Evolutionary conservation across 140 eudicot species (phyloP).

Genomic region (Cichorium intybus): DNA sequence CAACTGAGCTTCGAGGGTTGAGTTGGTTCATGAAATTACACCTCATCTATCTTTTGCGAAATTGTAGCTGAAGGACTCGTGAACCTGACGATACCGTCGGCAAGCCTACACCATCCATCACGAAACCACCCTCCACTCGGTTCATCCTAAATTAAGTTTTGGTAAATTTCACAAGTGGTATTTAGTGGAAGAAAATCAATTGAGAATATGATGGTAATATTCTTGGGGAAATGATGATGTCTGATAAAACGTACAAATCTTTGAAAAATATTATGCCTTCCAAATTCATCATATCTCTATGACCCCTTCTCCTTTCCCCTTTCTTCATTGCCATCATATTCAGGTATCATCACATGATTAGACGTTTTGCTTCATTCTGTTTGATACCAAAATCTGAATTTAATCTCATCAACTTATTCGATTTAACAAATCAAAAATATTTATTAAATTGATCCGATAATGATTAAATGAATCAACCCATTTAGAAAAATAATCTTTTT

Average conservation of each 20-base stretch:
- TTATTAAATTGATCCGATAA: not conserved
- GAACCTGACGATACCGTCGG: no score
- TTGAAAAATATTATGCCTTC: not conserved
- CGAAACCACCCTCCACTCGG: no score
- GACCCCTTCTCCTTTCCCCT: not conserved
- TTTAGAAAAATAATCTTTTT: not conserved
- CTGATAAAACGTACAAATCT: not conserved
- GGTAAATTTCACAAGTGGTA: no score
- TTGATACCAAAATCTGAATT: not conserved
- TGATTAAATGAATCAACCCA: not conserved
- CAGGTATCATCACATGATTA: not conserved
- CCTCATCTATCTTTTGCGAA: no score
- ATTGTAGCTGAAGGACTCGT: no score
- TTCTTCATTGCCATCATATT: not conserved
- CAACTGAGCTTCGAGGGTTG: no score
- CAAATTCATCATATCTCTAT: not conserved
- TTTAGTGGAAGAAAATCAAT: not conserved
- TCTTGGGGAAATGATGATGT: slow-evolving; percentile 1
- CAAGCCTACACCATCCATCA: no score
- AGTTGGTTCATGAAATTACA: no score
- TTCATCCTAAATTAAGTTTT: no score
- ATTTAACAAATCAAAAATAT: no score
- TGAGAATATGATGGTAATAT: not conserved
- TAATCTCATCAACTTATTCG: not conserved
- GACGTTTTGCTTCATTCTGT: not conserved